Conservation (phyloP, 441 rosid species). For the Croton setiger region DNA sequence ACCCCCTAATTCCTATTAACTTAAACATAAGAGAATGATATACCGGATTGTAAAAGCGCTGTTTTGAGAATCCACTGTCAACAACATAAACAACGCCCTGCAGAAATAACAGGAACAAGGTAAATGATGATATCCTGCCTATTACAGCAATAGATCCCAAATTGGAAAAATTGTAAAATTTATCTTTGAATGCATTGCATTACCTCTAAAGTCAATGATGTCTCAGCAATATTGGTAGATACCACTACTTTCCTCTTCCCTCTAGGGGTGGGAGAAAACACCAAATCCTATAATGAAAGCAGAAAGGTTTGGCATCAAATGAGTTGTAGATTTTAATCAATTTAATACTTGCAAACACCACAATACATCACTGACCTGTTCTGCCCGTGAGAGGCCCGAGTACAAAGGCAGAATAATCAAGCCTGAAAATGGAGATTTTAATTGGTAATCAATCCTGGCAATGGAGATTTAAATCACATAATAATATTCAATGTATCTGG, state of each 20-base stretch:
- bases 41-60: constrained; percentile 94
- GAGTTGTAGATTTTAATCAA: constrained; percentile 14
- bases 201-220: constrained; percentile 95
- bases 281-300: constrained; percentile 50
- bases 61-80: constrained; percentile 97
- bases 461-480: constrained; percentile 20
- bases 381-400: constrained; percentile 84
- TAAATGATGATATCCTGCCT: constrained; percentile 13
- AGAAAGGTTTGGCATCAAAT: constrained; percentile 12
- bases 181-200: constrained; percentile 9
- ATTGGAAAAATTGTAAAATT: not conserved
- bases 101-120: constrained; percentile 25
- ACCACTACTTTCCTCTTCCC: constrained; percentile 91
- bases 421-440: constrained; percentile 50
- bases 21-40: constrained; percentile 7
- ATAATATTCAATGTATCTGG: not conserved
- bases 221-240: constrained; percentile 95
- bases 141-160: constrained; percentile 12
- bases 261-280: constrained; percentile 86
- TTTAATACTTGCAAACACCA: constrained; percentile 4
- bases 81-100: constrained; percentile 96
- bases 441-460: constrained; percentile 58
- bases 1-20: not conserved
- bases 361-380: constrained; percentile 52
- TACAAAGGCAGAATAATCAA: constrained; percentile 74